These are phyloP conservation scores for Rhodotorula sp. DNA, from an alignment of 1,284 basidiomycete genomes.

Conservation along the genomic window DNA sequence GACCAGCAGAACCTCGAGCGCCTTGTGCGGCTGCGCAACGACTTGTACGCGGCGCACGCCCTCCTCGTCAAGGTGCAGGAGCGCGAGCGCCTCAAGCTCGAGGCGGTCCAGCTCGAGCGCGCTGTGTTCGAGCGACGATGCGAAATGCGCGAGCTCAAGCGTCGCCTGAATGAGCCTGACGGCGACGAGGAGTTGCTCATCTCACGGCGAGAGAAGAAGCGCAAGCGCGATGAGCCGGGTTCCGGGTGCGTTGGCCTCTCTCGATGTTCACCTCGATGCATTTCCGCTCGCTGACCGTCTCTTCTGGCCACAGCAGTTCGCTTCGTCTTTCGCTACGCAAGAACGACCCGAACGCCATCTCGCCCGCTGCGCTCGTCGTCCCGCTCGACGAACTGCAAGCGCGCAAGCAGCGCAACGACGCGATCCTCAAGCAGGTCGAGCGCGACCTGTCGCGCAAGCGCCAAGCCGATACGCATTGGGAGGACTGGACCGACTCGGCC, in stretches of 20 bases:
- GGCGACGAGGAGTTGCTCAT: slow-evolving; percentile 82
- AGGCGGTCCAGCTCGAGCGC: slow-evolving; percentile 61
- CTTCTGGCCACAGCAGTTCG: slow-evolving; percentile 1
- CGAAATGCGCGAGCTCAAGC: slow-evolving; percentile 74
- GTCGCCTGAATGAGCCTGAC: slow-evolving; percentile 64
- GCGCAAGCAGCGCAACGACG: slow-evolving; percentile 60
- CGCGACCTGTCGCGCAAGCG: slow-evolving; percentile 65
- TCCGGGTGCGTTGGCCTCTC: slow-evolving; percentile 34
- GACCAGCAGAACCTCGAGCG: slow-evolving; percentile 87
- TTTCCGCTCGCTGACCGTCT: not conserved
- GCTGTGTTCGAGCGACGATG: slow-evolving; percentile 77
- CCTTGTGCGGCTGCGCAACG: slow-evolving; percentile 73
- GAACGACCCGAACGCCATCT: slow-evolving; percentile 56
- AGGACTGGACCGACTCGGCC: slow-evolving; percentile 72
- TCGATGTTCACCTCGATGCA: slow-evolving; percentile 40
- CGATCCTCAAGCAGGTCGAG: slow-evolving; percentile 69
- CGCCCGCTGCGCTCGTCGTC: slow-evolving; percentile 54
- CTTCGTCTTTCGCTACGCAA: slow-evolving; percentile 55
- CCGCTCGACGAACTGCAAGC: slow-evolving; percentile 44
- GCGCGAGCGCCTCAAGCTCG: slow-evolving; percentile 75
- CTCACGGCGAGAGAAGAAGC: slow-evolving; percentile 62
- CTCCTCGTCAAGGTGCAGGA: slow-evolving; percentile 68
- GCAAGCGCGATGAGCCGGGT: slow-evolving; percentile 57
- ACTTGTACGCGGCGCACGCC: slow-evolving; percentile 71
- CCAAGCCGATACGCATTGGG: slow-evolving; percentile 71